These are phyloP conservation scores for Dactylellina sp. DNA, from an alignment of 2,329 filamentous ascomycete genomes.

Conservation along the genomic window DNA sequence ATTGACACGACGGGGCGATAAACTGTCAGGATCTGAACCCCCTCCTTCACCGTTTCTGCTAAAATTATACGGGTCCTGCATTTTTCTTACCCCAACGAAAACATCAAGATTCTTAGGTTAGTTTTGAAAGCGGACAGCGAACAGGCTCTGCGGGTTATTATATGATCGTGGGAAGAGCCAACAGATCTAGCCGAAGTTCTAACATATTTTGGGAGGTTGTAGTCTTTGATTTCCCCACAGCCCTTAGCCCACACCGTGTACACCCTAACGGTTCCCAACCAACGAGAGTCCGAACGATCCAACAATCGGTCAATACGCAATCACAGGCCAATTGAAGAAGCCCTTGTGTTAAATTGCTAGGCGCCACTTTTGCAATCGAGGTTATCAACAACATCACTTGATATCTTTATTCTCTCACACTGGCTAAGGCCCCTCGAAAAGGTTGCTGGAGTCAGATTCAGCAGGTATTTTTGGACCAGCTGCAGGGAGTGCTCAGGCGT, in stretches of 20 bases:
- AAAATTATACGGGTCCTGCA: constrained; percentile 34
- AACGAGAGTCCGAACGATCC: constrained; percentile 26
- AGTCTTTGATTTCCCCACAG: no score
- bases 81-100: constrained; percentile 15
- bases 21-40: constrained; percentile 14
- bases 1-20: constrained; percentile 14
- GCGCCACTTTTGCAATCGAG: background rate
- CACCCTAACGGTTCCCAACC: constrained; percentile 9
- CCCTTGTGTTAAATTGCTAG: constrained; percentile 18
- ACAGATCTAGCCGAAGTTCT: constrained; percentile 13
- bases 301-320: constrained; percentile 22
- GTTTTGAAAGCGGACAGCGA: constrained; percentile 12
- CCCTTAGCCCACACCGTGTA: no score
- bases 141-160: constrained; percentile 13
- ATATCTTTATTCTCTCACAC: background rate
- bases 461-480: constrained; percentile 47
- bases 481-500: constrained; percentile 40
- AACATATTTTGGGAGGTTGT: background rate
- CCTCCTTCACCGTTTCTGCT: constrained; percentile 18
- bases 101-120: constrained; percentile 28
- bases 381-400: constrained; percentile 11
- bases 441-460: constrained; percentile 16
- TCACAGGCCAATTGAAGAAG: constrained; percentile 13
- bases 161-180: constrained; percentile 27
- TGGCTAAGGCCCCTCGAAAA: constrained; percentile 2